Evolutionary conservation across 1,284 basidiomycete genomes (phyloP), one percentile per base, ranked within the genome.

Genomic region (Phlebopus sp.): DNA sequence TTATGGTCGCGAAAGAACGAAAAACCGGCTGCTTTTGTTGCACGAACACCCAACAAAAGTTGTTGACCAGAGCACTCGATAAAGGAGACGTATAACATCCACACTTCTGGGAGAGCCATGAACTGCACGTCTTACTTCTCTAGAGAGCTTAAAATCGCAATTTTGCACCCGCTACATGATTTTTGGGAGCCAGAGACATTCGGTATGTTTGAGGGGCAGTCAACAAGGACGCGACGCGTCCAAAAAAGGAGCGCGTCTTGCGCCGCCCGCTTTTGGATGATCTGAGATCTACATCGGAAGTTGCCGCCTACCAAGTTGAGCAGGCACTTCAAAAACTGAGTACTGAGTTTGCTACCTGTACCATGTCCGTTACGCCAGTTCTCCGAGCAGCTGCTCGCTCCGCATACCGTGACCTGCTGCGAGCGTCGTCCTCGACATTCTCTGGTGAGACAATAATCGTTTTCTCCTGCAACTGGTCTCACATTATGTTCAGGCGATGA

Each of bases 351-450:
- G 23, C 18, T 15, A 11, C 27, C 23, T 29, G 17, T n/a, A 37
- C 17, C 37, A 80, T 80, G 78, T 66, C 77, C 15, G 64, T 79
- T 46, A 62, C 75, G 18, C 64, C 69, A 3, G 60, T 68, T 18
- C 68, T 81, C 21, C 69, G 60, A 56, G 73, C 75, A 21, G 74
- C 79, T 14, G 85, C 83, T 30, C 79, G 87, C 40, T 74, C 87
- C 40, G 85, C 84, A 10, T 91, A 91, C 59, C 76, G 88, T 19
- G 71, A 78, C 54, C 69, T 88, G 2, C 79, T 82, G 55, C 73
- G 87, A 37, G 82, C 85, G 2, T 78, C 86, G 1, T 66, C 77
- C 2, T 58, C 67, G 13, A 90, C 86, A 0, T 91, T 91, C 62
- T 51, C 73, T 51, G 87, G 85, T 82, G 52, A 43, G 60, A 55